phyloP scores from a whole-genome alignment of 352 stramenopile genomes.

The Albugo candida region DNA sequence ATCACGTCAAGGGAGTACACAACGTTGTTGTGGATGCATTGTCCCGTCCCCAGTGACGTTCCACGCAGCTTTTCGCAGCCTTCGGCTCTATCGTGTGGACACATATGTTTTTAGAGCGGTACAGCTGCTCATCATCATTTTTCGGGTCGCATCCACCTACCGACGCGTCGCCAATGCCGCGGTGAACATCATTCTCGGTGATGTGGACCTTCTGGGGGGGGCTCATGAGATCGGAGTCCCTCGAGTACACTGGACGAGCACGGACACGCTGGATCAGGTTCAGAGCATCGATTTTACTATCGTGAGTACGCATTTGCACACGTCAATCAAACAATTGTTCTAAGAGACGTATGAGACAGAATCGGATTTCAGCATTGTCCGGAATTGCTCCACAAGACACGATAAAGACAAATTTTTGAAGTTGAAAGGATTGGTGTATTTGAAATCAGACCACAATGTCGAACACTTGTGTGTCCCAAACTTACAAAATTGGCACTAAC shows the following conservation, averaged over 20 bases:
- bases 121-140: no score
- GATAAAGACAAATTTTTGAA: background rate
- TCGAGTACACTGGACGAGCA: background rate
- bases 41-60: constrained; percentile 1
- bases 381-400: background rate
- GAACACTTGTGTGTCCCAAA: constrained; percentile 3
- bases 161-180: no score
- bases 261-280: background rate
- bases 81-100: background rate
- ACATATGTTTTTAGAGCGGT: background rate
- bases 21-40: constrained; percentile 9
- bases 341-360: background rate
- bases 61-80: no score
- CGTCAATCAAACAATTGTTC: background rate
- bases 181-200: no score
- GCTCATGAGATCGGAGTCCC: no score
- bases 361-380: background rate
- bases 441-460: background rate
- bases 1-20: constrained; percentile 3
- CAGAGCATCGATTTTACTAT: background rate
- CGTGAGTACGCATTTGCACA: background rate
- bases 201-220: no score
- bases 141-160: no score
- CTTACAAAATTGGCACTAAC: background rate
- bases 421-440: background rate